These are phyloP conservation scores for Helotiales sp. DNA, from an alignment of 2,329 filamentous ascomycete species.

Conservation along the genomic window DNA sequence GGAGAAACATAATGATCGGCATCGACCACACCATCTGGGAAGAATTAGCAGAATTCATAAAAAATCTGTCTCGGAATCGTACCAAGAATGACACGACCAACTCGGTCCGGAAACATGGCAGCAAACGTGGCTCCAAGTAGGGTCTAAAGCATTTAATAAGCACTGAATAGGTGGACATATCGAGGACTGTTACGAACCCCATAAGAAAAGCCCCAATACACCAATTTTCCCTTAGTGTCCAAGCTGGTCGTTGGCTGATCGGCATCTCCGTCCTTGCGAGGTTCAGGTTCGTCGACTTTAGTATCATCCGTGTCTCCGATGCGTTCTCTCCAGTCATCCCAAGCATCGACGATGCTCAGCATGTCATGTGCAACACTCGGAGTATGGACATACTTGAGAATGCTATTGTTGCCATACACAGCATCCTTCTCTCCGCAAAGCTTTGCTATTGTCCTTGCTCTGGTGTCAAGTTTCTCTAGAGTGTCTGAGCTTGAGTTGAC, in stretches of 20 bases:
- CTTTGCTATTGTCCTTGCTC: conserved; percentile 49
- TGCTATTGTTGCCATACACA: conserved; percentile 37
- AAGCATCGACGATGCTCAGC: conserved; percentile 44
- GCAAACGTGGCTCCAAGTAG: conserved; percentile 52
- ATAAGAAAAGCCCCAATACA: conserved; percentile 59
- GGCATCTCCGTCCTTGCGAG: not conserved
- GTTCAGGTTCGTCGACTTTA: not conserved
- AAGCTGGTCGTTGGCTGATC: not conserved
- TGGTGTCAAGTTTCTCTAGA: conserved; percentile 51
- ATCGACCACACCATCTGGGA: conserved; percentile 42
- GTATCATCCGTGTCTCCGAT: not conserved
- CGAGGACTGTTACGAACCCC: conserved; percentile 34
- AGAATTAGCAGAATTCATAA: conserved; percentile 43
- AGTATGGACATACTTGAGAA: conserved; percentile 41
- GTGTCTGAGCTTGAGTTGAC: conserved; percentile 54
- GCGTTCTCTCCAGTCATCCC: conserved; percentile 38
- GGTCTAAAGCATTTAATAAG: conserved; percentile 27
- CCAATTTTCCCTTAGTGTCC: conserved; percentile 38
- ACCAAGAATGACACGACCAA: conserved; percentile 49
- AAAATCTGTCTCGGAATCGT: not conserved
- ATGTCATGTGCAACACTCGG: conserved; percentile 46
- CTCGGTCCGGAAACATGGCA: conserved; percentile 49
- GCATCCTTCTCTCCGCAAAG: conserved; percentile 47
- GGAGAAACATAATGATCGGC: conserved; percentile 36
- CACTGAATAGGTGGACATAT: not conserved